Evolutionary conservation across 257 asterid genomes (phyloP).

Genomic region (Solanum piurae): DNA sequence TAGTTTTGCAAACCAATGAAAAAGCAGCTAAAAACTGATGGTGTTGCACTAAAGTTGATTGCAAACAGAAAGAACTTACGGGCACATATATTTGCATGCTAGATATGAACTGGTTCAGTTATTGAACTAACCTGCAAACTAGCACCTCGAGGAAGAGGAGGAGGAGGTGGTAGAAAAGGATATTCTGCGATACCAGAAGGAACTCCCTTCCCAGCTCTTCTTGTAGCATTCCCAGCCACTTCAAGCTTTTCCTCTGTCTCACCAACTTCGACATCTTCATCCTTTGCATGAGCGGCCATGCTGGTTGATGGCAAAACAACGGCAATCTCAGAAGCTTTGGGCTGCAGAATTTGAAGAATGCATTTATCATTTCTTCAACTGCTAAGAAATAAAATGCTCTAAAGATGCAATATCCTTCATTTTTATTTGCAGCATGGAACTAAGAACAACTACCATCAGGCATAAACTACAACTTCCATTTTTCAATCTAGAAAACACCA

Average conservation of each 20-base stretch:
- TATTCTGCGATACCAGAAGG: slow-evolving; percentile 11
- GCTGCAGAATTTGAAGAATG: slow-evolving; percentile 24
- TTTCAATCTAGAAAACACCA: not conserved
- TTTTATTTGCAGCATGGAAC: not conserved
- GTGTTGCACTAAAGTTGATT: not conserved
- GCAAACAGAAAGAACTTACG: not conserved
- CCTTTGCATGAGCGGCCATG: slow-evolving; percentile 73
- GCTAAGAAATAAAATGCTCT: not conserved
- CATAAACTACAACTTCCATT: not conserved
- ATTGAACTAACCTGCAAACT: slow-evolving; percentile 41
- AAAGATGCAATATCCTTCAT: not conserved
- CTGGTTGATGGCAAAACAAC: slow-evolving; percentile 54
- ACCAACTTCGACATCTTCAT: slow-evolving; percentile 57
- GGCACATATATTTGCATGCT: not conserved
- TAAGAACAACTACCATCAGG: not conserved
- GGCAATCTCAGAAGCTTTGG: slow-evolving; percentile 34
- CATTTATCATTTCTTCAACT: not conserved
- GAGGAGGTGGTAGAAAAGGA: slow-evolving; percentile 55
- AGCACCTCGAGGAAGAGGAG: slow-evolving; percentile 43
- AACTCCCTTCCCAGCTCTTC: slow-evolving; percentile 18
- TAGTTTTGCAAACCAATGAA: not conserved
- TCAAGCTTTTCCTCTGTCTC: slow-evolving; percentile 45
- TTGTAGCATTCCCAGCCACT: slow-evolving; percentile 12
- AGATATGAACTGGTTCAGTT: not conserved
- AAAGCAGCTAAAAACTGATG: not conserved